Base-by-base conservation (phyloP, 768 basidiomycete species). In the Tephrocybe rancida region DNA sequence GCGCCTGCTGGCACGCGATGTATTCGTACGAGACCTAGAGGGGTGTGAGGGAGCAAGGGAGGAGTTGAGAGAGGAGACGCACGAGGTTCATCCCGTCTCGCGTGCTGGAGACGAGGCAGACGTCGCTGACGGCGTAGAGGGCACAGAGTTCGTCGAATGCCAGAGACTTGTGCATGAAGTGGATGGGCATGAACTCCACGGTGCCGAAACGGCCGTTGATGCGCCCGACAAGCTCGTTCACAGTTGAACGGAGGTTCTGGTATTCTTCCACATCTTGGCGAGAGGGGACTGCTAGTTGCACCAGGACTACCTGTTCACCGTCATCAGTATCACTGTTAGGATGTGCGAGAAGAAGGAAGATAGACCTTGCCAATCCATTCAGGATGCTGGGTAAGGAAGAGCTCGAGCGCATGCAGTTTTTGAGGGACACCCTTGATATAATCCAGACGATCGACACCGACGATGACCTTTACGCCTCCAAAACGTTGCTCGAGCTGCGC, bases 361-460 rank as follows among this genome's bases (percentile, higher is more conserved):
- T 37, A 27, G 44, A 86, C 90, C 80, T 96, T 99, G 63, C 97
- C 97, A 62, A 98, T 93, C 95, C 95, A 98, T 72, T 99, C 97
- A 3, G 97, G 97, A 68, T 99, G 96, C 61, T 98, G 95, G 18
- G 89, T 85, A 27, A 99, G 81, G 83, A 99, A 99, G 38, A 96
- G 83, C 67, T 99, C 97, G 53, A 99, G 83, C 0, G 92, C 95
- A 67, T 98, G 94, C 44, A 99, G 73, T 73, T 99, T 99, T 70
- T 99, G 97, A 1, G 97, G 97, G 29, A 99, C 94, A 64, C 97
- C 97, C 80, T 99, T 99, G 86, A 99, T 98, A 73, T 99, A 99
- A 69, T 99, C 97, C 49, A 99, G 81, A 41, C 97, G 88, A 70
- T 99, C 97, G 24, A 99, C 97, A 46, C 97, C 97, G 59, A 98